Evolutionary conservation across 78 protist species (phyloP).

Genomic region (Dictyostelium purpureum): DNA sequence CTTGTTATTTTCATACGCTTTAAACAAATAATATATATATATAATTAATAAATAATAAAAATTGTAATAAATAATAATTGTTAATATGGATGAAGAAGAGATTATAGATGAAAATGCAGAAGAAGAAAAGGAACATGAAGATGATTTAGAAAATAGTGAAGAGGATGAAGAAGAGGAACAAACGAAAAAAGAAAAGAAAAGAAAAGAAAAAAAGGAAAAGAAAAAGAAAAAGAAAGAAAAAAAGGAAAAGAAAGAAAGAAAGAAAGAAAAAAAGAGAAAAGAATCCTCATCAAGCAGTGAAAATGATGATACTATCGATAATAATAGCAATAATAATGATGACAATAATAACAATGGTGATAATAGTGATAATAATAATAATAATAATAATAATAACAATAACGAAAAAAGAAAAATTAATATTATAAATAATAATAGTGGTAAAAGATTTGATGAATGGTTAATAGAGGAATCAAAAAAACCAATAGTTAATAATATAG

Average conservation of each 20-base stretch:
- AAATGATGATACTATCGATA: not conserved
- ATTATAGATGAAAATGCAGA: not conserved
- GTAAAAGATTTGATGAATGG: constrained; percentile 6
- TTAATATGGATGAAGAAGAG: too few relatives aligned
- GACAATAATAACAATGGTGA: not conserved
- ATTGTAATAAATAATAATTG: too few relatives aligned
- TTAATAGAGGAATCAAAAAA: not conserved
- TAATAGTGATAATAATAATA: not conserved
- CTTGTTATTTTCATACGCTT: too few relatives aligned
- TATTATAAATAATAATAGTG: not conserved
- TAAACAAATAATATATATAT: too few relatives aligned
- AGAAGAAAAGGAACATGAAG: not conserved
- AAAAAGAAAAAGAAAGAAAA: not conserved
- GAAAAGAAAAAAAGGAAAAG: not conserved
- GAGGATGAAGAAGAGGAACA: not conserved
- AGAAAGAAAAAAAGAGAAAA: not conserved
- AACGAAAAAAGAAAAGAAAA: not conserved
- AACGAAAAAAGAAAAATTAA: not conserved
- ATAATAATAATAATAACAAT: not conserved
- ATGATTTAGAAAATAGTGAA: not conserved
- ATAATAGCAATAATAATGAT: not conserved
- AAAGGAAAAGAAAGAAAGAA: not conserved
- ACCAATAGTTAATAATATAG: not conserved
- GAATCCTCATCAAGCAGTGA: not conserved
- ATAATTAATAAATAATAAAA: too few relatives aligned